These are phyloP conservation scores for Pezicula rhizophila DNA, from an alignment of 2,329 filamentous ascomycete genomes.

Conservation along the genomic window DNA sequence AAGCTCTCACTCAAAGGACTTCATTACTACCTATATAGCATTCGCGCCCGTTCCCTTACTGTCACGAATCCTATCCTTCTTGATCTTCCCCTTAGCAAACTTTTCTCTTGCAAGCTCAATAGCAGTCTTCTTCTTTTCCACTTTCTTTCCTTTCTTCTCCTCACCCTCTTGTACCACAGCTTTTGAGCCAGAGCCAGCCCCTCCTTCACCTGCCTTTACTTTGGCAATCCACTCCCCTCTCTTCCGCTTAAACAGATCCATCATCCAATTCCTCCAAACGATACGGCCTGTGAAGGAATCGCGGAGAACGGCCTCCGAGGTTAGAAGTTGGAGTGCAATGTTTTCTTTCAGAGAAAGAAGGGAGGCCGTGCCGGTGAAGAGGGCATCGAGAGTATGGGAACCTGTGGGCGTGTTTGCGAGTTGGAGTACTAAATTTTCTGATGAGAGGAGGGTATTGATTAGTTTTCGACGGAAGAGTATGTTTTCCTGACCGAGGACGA, in stretches of 20 bases:
- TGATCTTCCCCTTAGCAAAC: slow-evolving; percentile 22
- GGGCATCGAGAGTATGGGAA: slow-evolving; percentile 61
- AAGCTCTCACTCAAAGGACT: no score
- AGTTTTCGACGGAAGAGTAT: slow-evolving; percentile 60
- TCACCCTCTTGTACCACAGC: neutral
- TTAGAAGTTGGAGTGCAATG: slow-evolving; percentile 56
- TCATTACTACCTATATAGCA: neutral
- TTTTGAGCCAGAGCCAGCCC: neutral
- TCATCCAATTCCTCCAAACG: slow-evolving; percentile 69
- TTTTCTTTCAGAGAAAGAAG: slow-evolving; percentile 63
- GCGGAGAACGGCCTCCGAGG: slow-evolving; percentile 53
- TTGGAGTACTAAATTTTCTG: slow-evolving; percentile 11
- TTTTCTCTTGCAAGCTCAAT: slow-evolving; percentile 26
- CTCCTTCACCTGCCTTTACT: slow-evolving; percentile 25
- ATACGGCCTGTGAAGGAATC: slow-evolving; percentile 59
- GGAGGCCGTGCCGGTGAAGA: slow-evolving; percentile 40
- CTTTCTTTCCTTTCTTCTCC: slow-evolving; percentile 7
- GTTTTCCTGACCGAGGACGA: slow-evolving; percentile 48
- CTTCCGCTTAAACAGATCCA: slow-evolving; percentile 63
- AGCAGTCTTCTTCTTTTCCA: slow-evolving; percentile 8
- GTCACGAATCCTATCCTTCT: slow-evolving; percentile 1
- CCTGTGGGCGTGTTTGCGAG: slow-evolving; percentile 52
- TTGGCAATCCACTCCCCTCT: slow-evolving; percentile 58
- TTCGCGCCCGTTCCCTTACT: neutral
- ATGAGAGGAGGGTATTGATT: slow-evolving; percentile 48